Evolutionary conservation across 257 asterid species (phyloP), one percentile per base, ranked within the genome.

Genomic region (Gynochthodes officinalis): DNA sequence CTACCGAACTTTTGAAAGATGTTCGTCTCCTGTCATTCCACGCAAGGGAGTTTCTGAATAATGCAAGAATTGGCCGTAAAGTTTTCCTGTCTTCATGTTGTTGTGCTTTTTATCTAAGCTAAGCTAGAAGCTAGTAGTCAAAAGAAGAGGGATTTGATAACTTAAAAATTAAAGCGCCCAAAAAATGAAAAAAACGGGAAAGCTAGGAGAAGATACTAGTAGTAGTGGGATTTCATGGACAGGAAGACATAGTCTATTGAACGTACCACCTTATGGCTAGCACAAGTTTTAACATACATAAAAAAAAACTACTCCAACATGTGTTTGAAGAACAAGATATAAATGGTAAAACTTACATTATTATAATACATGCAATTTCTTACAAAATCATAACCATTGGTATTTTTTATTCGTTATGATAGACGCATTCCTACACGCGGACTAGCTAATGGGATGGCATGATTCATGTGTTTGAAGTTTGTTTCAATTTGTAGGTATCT

Each of bases 251-350:
- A 48, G 44, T 72, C 39, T 27, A 69, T 68, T 78, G 70, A 23
- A 27, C 28, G 52, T 78, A 67, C 73, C 76, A 67, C 74, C 76
- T 66, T 25, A 25, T 65, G 71, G 54, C 64, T 65, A 70, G 46
- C 76, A 74, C 57, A 46, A 73, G 55, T 25, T 61, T 30, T 40
- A 12, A 60, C n/a, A n/a, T n/a, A n/a, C n/a, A n/a, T n/a, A n/a
- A n/a, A n/a, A 27, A 23, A 39, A 57, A 32, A 61, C 58, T 74
- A 69, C 63, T 63, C 69, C 33, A 62, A 39, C 75, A 78, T 69
- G 64, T 69, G 68, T 59, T 55, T 28, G 73, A 52, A 71, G 53
- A 30, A 33, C 1, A 9, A 27, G 4, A 57, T 27, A 1, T 1
- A 35, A 67, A 39, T 58, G 67, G 60, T 72, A 43, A 48, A 57